These are phyloP conservation scores for Candida verbasci DNA, from an alignment of 805 yeast species.

Conservation along the genomic window DNA sequence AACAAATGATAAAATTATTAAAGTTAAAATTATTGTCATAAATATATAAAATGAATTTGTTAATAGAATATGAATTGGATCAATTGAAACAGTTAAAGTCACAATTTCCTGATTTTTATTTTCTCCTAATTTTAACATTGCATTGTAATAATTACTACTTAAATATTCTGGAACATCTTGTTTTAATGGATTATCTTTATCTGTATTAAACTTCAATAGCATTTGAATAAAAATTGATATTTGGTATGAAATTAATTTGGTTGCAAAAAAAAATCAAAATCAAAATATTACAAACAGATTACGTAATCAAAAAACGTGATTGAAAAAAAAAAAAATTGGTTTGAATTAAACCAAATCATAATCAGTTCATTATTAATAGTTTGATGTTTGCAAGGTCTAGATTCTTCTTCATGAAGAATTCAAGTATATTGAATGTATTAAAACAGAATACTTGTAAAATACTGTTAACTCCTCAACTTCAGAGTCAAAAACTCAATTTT, in stretches of 20 bases:
- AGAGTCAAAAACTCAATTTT: background rate
- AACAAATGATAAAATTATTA: constrained; percentile 17
- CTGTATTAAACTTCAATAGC: background rate
- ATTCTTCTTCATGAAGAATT: constrained; percentile 56
- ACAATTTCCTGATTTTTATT: too few relatives aligned
- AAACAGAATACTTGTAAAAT: constrained; percentile 14
- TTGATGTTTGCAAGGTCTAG: constrained; percentile 43
- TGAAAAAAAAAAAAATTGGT: background rate
- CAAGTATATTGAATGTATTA: constrained; percentile 37
- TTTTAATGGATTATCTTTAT: background rate
- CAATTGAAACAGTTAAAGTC: too few relatives aligned
- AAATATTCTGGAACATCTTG: constrained; percentile 2
- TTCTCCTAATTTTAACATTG: constrained; percentile 4
- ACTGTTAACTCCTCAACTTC: background rate
- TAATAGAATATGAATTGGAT: constrained; percentile 7
- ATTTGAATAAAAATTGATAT: background rate
- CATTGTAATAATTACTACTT: constrained; percentile 2
- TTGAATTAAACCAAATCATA: background rate
- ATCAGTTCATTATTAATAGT: constrained; percentile 1
- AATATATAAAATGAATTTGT: constrained; percentile 24
- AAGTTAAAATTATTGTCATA: constrained; percentile 16
- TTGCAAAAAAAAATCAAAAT: too few relatives aligned
- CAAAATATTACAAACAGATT: too few relatives aligned
- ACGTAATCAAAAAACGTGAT: background rate
- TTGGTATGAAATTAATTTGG: background rate